A percentile compares a stretch with the other conserved stretches of the same genome.
phyloP scores from a whole-genome alignment of 495 filamentous ascomycete genomes.

The Amniculicola lignicola region DNA sequence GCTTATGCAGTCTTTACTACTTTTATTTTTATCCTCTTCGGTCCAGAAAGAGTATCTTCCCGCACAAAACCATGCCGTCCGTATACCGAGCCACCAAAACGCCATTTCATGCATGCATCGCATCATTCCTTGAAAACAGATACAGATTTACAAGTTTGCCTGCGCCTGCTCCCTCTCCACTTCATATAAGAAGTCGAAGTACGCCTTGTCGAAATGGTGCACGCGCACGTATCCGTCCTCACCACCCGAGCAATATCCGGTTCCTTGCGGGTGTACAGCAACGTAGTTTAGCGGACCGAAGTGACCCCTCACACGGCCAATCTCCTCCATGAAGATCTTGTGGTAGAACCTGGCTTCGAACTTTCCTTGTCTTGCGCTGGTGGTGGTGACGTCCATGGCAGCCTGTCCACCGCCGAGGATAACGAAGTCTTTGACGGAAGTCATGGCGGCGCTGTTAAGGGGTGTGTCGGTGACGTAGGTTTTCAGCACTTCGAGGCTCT shows the following conservation, averaged over 20 bases:
- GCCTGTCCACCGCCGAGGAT: slow-evolving; percentile 97
- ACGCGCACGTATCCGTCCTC: slow-evolving; percentile 99
- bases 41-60: no score
- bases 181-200: slow-evolving; percentile 98
- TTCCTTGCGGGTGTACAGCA: slow-evolving; percentile 83
- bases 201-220: slow-evolving; percentile 96
- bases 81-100: slow-evolving; percentile 24
- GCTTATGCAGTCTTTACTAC: no score
- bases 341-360: slow-evolving; percentile 99
- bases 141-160: slow-evolving; percentile 28
- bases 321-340: slow-evolving; percentile 98
- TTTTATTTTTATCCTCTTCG: no score
- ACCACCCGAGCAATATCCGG: slow-evolving; percentile 87
- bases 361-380: slow-evolving; percentile 87
- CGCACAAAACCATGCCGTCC: no score
- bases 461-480: slow-evolving; percentile 92
- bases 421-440: slow-evolving; percentile 91
- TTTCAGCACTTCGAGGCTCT: slow-evolving; percentile 86
- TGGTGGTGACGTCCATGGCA: slow-evolving; percentile 99
- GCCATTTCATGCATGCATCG: slow-evolving; percentile 26
- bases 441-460: slow-evolving; percentile 90
- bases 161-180: slow-evolving; percentile 65
- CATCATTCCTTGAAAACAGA: not conserved
- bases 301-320: slow-evolving; percentile 91
- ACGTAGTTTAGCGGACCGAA: slow-evolving; percentile 93